phyloP scores from a whole-genome alignment of 2,329 filamentous ascomycete genomes.

The Epichloe typhina region DNA sequence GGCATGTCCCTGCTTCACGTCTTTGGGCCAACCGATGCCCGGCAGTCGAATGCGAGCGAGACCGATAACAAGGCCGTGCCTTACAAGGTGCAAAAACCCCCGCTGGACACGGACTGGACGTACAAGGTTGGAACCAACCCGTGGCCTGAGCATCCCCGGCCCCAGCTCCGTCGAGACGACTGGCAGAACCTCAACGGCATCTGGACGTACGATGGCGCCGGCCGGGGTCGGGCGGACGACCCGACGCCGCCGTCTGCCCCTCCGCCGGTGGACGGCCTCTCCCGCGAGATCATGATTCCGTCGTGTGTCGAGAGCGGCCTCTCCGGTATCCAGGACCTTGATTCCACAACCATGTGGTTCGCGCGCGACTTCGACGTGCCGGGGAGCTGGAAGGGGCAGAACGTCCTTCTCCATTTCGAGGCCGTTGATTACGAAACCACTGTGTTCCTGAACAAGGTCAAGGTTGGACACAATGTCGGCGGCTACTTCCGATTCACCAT shows the following conservation, averaged over 20 bases:
- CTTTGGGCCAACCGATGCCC: not conserved
- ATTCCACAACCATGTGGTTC: conserved; percentile 34
- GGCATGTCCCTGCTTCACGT: not conserved
- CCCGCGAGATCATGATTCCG: conserved; percentile 28
- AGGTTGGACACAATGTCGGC: conserved; percentile 40
- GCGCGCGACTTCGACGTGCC: conserved; percentile 38
- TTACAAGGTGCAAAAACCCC: conserved; percentile 27
- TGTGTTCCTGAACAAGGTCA: conserved; percentile 43
- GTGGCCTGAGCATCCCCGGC: conserved; percentile 46
- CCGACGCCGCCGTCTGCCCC: conserved; percentile 2
- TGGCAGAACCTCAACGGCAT: conserved; percentile 47
- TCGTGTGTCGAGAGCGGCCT: conserved; percentile 32
- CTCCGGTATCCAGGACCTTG: conserved; percentile 32
- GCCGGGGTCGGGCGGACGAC: conserved; percentile 5
- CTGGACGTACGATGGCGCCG: conserved; percentile 36
- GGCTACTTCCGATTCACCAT: conserved; percentile 50
- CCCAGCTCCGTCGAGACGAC: conserved; percentile 36
- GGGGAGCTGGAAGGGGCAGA: conserved; percentile 28
- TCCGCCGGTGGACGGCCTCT: conserved; percentile 15
- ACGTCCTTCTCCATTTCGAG: conserved; percentile 41
- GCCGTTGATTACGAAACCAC: conserved; percentile 45
- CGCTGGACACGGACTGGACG: conserved; percentile 39
- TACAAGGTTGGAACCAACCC: conserved; percentile 36
- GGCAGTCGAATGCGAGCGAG: not conserved
- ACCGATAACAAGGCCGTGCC: conserved; percentile 7